Evolutionary conservation across 345 rosid genomes (phyloP), one percentile per base, ranked within the genome.

Genomic region (Dovyalis caffra): DNA sequence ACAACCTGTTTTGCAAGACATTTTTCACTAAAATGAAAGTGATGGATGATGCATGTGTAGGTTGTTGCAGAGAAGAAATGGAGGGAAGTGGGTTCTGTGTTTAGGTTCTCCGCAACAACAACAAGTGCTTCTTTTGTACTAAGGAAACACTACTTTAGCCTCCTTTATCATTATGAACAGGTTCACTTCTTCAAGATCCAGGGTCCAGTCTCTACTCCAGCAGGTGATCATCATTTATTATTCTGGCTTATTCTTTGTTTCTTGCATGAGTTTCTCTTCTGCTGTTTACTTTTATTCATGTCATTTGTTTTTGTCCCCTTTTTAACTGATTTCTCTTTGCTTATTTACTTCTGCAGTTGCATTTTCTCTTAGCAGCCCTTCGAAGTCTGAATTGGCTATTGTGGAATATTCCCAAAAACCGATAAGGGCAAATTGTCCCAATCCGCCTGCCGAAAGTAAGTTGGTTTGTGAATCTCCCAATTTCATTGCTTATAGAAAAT

Each of bases 31-130:
- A n/a, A n/a, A n/a, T n/a, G 35, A 28, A 4, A 63, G 31, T 47
- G 72, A 61, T 47, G 68, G 68, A 45, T 43, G 35, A 4, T 21
- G 20, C 33, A 8, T 2, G 3, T 74, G 70, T 61, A 94, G 98
- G 98, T 94, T 65, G 97, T 95, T n/a, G 83, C 88, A 47, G 99
- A 95, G 81, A 95, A 95, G 86, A 95, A 92, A 85, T 95, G 99
- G 99, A 95, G 97, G 86, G 99, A 95, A 89, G 99, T 92, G 73
- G 97, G 99, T 35, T 84, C 86, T 58, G 94, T 92, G 69, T 95
- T 95, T 83, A 86, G 73, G 72, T 95, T 95, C 82, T 89, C 97
- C 66, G 82, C 97, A 31, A 95, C 97, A 4, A 95, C 99, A 58
- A 95, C 99, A 49, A 95, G 99, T 78, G 99, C 99, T 65, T 95